Conservation (phyloP, 768 basidiomycete species). For the Suillus placidus region DNA sequence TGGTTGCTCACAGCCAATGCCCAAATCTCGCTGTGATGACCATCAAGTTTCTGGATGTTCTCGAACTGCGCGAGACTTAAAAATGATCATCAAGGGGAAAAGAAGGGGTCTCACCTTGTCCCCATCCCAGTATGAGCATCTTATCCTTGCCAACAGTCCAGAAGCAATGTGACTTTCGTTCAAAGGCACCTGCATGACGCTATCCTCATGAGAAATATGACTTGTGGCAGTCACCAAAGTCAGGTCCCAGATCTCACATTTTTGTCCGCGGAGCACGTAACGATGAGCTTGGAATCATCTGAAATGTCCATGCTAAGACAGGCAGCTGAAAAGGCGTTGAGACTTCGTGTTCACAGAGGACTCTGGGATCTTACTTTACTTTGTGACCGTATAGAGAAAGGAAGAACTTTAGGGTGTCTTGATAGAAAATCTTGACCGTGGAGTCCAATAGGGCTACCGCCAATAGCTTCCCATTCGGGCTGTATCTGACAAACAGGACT, state of each 20-base stretch:
- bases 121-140: constrained; percentile 97
- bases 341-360: constrained; percentile 8
- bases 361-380: constrained; percentile 47
- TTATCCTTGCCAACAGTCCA: constrained; percentile 98
- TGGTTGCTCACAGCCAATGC: constrained; percentile 85
- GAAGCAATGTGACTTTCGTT: constrained; percentile 86
- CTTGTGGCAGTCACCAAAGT: constrained; percentile 98
- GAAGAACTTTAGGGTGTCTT: constrained; percentile 96
- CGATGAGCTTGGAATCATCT: constrained; percentile 91
- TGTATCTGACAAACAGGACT: constrained; percentile 86
- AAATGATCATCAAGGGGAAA: background rate
- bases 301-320: constrained; percentile 98
- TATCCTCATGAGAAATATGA: constrained; percentile 97
- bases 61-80: constrained; percentile 62
- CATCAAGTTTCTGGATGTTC: constrained; percentile 93
- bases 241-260: constrained; percentile 99
- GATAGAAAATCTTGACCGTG: constrained; percentile 97
- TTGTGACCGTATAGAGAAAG: constrained; percentile 97
- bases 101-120: constrained; percentile 73
- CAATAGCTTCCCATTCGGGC: constrained; percentile 84
- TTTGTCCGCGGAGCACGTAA: constrained; percentile 97
- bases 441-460: constrained; percentile 94
- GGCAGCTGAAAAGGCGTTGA: constrained; percentile 62
- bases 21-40: constrained; percentile 97
- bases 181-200: constrained; percentile 95